phyloP scores from a whole-genome alignment of 1,139 yeast genomes.

The Diutina neorugosa region DNA sequence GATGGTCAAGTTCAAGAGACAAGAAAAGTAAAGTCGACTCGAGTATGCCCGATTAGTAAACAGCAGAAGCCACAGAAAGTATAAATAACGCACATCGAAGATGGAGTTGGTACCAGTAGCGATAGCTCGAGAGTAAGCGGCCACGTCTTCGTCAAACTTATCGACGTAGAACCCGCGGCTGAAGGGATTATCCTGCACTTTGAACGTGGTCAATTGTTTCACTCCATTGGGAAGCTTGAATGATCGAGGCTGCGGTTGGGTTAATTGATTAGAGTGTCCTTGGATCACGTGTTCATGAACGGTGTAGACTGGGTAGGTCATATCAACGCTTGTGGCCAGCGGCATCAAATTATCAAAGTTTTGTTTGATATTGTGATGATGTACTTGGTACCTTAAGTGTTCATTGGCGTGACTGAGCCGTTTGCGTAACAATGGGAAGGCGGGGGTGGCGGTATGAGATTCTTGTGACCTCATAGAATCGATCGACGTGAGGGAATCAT shows the following conservation, averaged over 20 bases:
- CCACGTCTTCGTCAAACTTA: constrained; percentile 11
- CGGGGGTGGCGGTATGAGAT: neutral
- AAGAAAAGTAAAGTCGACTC: constrained; percentile 18
- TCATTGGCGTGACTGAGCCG: neutral
- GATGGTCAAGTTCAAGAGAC: constrained; percentile 28
- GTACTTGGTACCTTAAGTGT: neutral
- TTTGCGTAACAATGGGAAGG: neutral
- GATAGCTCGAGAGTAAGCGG: constrained; percentile 13
- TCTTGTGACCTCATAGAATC: neutral
- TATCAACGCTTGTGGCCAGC: constrained; percentile 10
- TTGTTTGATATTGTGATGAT: neutral
- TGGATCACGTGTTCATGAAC: constrained; percentile 9
- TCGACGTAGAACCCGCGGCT: neutral
- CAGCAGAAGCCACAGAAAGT: constrained; percentile 23
- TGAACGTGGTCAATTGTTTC: constrained; percentile 9
- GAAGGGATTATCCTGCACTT: neutral
- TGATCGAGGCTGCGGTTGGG: neutral
- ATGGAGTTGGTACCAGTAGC: constrained; percentile 19
- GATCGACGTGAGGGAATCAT: neutral
- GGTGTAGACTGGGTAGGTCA: constrained; percentile 29
- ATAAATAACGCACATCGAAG: constrained; percentile 20
- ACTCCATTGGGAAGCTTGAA: constrained; percentile 13
- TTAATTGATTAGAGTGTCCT: neutral
- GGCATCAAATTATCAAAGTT: constrained; percentile 1
- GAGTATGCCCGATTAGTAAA: constrained; percentile 18